phyloP scores from a whole-genome alignment of 345 rosid species.

The Trapa bicornis region DNA sequence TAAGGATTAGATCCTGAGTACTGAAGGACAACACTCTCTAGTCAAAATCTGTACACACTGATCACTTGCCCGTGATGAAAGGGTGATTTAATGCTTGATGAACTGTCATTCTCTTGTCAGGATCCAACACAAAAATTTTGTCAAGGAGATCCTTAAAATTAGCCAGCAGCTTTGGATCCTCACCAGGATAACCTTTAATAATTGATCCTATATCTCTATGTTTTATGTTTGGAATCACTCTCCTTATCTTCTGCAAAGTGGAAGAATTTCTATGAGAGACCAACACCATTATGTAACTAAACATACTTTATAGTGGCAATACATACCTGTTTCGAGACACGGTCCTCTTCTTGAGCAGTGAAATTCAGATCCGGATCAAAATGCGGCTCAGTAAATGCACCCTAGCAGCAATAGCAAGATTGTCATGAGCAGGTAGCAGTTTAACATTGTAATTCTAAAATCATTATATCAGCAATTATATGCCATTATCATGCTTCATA shows the following conservation, averaged over 20 bases:
- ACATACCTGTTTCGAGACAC: constrained; percentile 75
- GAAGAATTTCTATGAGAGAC: neutral
- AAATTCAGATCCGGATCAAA: constrained; percentile 84
- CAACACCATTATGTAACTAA: neutral
- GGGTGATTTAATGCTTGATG: constrained; percentile 87
- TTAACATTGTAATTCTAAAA: neutral
- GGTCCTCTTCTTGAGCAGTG: constrained; percentile 81
- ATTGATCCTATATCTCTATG: constrained; percentile 86
- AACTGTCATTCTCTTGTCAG: constrained; percentile 91
- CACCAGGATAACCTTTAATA: constrained; percentile 62
- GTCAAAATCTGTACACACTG: constrained; percentile 62
- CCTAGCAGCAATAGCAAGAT: constrained; percentile 29
- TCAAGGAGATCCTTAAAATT: constrained; percentile 90
- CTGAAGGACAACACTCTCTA: constrained; percentile 66
- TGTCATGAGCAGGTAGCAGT: neutral
- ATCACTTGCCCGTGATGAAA: constrained; percentile 99
- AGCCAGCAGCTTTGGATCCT: constrained; percentile 89
- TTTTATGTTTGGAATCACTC: constrained; percentile 64
- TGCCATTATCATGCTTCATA: neutral
- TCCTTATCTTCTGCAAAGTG: constrained; percentile 61
- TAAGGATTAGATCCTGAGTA: constrained; percentile 44
- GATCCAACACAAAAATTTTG: constrained; percentile 89
- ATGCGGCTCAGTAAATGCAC: constrained; percentile 85
- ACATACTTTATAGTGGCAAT: neutral
- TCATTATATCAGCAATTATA: neutral